phyloP scores from a whole-genome alignment of 2,329 filamentous ascomycete species.

The Pseudogymnoascus sp. region DNA sequence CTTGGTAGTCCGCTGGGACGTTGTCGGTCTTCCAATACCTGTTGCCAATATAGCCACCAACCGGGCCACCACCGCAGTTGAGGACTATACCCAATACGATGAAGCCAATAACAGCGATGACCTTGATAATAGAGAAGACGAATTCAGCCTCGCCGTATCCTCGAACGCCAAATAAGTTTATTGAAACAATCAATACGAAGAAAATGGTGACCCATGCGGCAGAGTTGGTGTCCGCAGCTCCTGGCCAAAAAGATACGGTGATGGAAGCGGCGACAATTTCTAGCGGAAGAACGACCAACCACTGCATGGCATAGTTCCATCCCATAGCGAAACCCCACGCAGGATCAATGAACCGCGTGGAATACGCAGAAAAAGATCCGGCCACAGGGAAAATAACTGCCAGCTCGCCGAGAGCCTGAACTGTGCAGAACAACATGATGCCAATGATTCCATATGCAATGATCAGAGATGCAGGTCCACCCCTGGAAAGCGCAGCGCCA shows the following conservation, averaged over 20 bases:
- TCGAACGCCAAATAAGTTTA: conserved; percentile 83
- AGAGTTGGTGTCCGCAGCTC: conserved; percentile 41
- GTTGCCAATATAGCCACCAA: neutral
- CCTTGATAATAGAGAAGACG: conserved; percentile 77
- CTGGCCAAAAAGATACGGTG: conserved; percentile 74
- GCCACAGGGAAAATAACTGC: conserved; percentile 89
- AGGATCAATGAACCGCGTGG: conserved; percentile 87
- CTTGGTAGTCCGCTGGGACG: conserved; percentile 42
- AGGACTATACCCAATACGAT: conserved; percentile 65
- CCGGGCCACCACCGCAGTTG: conserved; percentile 31
- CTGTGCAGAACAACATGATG: conserved; percentile 80
- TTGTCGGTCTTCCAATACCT: neutral
- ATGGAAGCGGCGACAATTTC: conserved; percentile 82
- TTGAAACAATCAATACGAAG: conserved; percentile 61
- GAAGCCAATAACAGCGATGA: conserved; percentile 66
- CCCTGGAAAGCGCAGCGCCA: conserved; percentile 58
- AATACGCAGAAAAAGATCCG: conserved; percentile 89
- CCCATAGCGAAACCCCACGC: conserved; percentile 94
- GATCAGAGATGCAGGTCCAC: conserved; percentile 70
- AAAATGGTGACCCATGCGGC: conserved; percentile 74
- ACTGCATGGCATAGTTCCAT: conserved; percentile 87
- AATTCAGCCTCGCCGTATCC: conserved; percentile 89
- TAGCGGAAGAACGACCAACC: conserved; percentile 72
- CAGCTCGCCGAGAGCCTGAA: conserved; percentile 86
- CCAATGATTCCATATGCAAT: conserved; percentile 75